Base-by-base conservation (phyloP, 257 asterid genomes). In the Henckelia pumila region DNA sequence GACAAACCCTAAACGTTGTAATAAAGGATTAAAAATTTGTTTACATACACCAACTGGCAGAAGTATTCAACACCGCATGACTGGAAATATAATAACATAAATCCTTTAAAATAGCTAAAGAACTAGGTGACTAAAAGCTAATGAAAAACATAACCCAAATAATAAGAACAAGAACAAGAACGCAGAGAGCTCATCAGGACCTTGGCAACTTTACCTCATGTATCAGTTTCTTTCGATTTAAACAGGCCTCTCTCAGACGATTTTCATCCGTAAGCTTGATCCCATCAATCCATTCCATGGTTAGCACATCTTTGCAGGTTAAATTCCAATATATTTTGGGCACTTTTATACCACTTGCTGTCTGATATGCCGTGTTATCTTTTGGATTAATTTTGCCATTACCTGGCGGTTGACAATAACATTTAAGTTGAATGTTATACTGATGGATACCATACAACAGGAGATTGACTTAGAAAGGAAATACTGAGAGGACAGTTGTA, bases 201-300 rank as follows among this genome's bases (percentile, higher is more conserved):
- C 63, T 64, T 71, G 69, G 70, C 22, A 71, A 59, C 59, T 78
- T 49, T 81, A 93, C 99, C 95, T 83, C 95, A 68, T 90, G 92
- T 74, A 93, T 83, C 59, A 93, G 84, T 78, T 89, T 82, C 71
- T 83, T 90, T 70, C 88, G 82, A 78, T 93, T 82, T 78, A 93
- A 81, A 79, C 69, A 26, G 67, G 97, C 99, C 55, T 86, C 84
- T 63, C 73, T 78, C 70, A 93, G 80, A 47, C 97, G 95, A 24
- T 37, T 68, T 68, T 78, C 81, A 84, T 93, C 83, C 3, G 97
- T 93, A 62, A 93, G 95, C 81, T 93, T 90, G 67, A 93, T 90
- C 67, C 97, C 97, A 82, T 93, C 97, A 62, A 90, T 68, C 99
- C 99, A 93, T 76, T 88, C 97, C 99, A 93, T 93, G 6, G 99